Percentiles rank a stretch among this genome's conserved stretches.
Conservation (phyloP, 805 yeast species). For the Priceomyces melissophilus region DNA sequence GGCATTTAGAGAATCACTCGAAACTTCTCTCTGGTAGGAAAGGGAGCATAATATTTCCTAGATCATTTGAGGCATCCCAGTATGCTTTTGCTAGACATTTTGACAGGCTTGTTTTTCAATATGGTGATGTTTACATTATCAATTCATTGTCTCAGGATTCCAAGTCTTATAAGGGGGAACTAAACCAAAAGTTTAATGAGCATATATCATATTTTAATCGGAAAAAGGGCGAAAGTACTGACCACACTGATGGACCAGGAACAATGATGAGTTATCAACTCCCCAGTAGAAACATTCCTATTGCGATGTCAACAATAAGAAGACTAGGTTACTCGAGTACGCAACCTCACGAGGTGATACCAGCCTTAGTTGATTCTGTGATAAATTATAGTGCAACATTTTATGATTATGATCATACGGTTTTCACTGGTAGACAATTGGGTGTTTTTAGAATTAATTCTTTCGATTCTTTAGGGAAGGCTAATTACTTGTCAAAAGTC, state of each 20-base stretch:
- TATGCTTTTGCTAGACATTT: constrained; percentile 52
- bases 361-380: constrained; percentile 29
- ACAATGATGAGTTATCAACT: constrained; percentile 9
- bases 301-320: constrained; percentile 29
- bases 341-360: constrained; percentile 32
- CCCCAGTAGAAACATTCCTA: constrained; percentile 27
- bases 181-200: constrained; percentile 36
- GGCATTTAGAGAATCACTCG: constrained; percentile 47
- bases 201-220: constrained; percentile 34
- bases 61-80: constrained; percentile 52
- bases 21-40: constrained; percentile 28
- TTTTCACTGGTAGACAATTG: constrained; percentile 44
- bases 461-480: constrained; percentile 46
- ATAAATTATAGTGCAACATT: constrained; percentile 46
- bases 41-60: constrained; percentile 43
- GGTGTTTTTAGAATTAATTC: constrained; percentile 52
- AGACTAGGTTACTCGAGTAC: constrained; percentile 31
- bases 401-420: constrained; percentile 30
- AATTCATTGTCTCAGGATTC: constrained; percentile 45
- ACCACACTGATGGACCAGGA: not conserved
- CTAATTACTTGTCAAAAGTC: constrained; percentile 46
- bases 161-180: constrained; percentile 42
- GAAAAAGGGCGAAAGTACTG: constrained; percentile 11
- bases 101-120: constrained; percentile 44
- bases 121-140: constrained; percentile 48